Base-by-base conservation (phyloP, 345 rosid genomes). In the Eucalyptus erythrocorys region DNA sequence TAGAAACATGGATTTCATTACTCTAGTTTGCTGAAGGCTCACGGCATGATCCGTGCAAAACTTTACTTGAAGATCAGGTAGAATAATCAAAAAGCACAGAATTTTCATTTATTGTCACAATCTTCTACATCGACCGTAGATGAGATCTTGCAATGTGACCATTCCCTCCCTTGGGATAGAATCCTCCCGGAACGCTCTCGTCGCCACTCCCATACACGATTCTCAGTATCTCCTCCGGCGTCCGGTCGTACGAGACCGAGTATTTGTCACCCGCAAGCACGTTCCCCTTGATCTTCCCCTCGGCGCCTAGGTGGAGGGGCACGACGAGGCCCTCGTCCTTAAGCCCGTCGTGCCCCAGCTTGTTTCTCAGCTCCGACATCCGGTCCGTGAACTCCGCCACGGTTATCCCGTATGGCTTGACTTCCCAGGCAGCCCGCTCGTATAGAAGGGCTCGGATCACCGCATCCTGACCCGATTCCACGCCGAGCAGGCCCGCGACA, bases 401-500 rank as follows among this genome's bases (percentile, higher is more conserved):
- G 2, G 90, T 88, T n/a, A 87, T 84, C 24, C 86, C 85, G 48
- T 93, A 93, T 2, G 95, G 94, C 6, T 59, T 42, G 71, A 95
- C 96, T 27, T 84, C 88, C 88, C 66, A 2, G 4, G 32, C 16
- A 30, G 93, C 94, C 14, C 66, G 82, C 87, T 93, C 92, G 79
- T 94, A 96, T 42, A 97, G 89, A 90, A 96, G 61, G 86, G 93
- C 88, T 88, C 97, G 85, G 66, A 97, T 95, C 12, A 96, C 94
- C 3, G 97, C 99, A 34, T 96, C 99, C 87, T 96, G 99, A 11
- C 98, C 99, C 0, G 98, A 92, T 90, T 96, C 95, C 71, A 95
- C 96, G 4, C 95, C 99, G 85, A 96, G 90, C 30, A 96, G 97
- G n/a, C 97, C 96, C 13, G 97, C 97, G 43, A 95, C 97, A 43